Percentiles rank a stretch among this genome's conserved stretches.
Evolutionary conservation across 306 rosid species (phyloP).

Genomic region (Boehmeria nivea): DNA sequence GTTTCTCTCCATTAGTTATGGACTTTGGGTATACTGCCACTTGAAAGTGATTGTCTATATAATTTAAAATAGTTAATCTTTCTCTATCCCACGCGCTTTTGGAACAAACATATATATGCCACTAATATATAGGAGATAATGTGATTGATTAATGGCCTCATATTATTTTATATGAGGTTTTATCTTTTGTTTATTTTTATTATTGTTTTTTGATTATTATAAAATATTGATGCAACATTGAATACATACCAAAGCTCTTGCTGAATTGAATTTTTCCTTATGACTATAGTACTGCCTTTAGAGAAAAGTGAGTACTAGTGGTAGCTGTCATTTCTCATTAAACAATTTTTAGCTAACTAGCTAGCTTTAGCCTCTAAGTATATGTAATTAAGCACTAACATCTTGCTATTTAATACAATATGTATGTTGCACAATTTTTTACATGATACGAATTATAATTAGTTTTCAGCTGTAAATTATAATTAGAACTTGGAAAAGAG

Average conservation of each 20-base stretch:
- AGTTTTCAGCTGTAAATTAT: slow-evolving; percentile 54
- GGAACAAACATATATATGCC: slow-evolving; percentile 6
- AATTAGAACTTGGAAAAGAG: slow-evolving; percentile 22
- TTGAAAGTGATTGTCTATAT: slow-evolving; percentile 74
- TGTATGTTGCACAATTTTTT: not conserved
- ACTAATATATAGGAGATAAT: slow-evolving; percentile 3
- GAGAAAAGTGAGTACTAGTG: slow-evolving; percentile 6
- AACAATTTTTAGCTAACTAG: not conserved
- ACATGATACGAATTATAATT: too few species aligned
- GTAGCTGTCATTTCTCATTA: slow-evolving; percentile 17
- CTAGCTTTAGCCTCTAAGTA: slow-evolving; percentile 13
- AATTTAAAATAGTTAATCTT: slow-evolving; percentile 18
- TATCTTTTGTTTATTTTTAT: not conserved
- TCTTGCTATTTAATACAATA: not conserved
- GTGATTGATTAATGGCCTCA: not conserved
- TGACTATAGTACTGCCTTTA: not conserved
- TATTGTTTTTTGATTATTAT: not conserved
- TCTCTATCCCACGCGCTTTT: slow-evolving; percentile 18
- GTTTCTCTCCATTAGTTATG: slow-evolving; percentile 23
- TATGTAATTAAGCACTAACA: not conserved
- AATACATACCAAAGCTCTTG: slow-evolving; percentile 5
- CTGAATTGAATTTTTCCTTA: not conserved
- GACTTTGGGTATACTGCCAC: slow-evolving; percentile 50
- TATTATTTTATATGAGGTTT: not conserved
- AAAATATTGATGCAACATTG: not conserved